Conservation (phyloP, 148 eudicot species). For the Limonium bicolor region DNA sequence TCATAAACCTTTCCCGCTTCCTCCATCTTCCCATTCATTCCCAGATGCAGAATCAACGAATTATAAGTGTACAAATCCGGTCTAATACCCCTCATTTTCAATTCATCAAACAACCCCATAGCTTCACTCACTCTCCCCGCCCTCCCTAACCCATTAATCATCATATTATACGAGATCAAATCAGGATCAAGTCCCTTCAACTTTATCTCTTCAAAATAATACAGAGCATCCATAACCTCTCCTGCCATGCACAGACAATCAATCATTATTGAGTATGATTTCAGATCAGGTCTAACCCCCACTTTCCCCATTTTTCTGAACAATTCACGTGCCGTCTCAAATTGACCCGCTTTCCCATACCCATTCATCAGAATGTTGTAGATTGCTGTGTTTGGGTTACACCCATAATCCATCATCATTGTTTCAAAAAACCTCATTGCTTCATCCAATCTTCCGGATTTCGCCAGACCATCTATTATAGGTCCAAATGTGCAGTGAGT, state of each 20-base stretch:
- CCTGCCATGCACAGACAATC: constrained; percentile 65
- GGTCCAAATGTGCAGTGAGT: constrained; percentile 94
- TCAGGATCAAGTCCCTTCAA: constrained; percentile 73
- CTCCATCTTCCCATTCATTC: constrained; percentile 54
- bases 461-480: constrained; percentile 72
- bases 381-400: constrained; percentile 73
- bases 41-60: constrained; percentile 68
- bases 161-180: constrained; percentile 60
- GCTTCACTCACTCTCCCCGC: constrained; percentile 48
- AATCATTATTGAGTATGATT: constrained; percentile 75
- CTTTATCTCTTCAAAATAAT: constrained; percentile 63
- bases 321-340: constrained; percentile 49
- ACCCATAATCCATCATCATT: constrained; percentile 75
- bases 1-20: constrained; percentile 61
- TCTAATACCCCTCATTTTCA: constrained; percentile 36
- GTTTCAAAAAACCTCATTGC: constrained; percentile 57
- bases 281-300: constrained; percentile 82
- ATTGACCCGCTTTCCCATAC: constrained; percentile 79
- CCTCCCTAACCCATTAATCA: constrained; percentile 83
- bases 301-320: constrained; percentile 62
- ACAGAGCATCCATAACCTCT: constrained; percentile 47
- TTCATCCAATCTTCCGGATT: constrained; percentile 61
- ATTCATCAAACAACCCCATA: constrained; percentile 46
- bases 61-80: constrained; percentile 79
- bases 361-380: constrained; percentile 91